These are phyloP conservation scores for Aspergillus candidus DNA, from an alignment of 2,329 filamentous ascomycete genomes.

Conservation along the genomic window DNA sequence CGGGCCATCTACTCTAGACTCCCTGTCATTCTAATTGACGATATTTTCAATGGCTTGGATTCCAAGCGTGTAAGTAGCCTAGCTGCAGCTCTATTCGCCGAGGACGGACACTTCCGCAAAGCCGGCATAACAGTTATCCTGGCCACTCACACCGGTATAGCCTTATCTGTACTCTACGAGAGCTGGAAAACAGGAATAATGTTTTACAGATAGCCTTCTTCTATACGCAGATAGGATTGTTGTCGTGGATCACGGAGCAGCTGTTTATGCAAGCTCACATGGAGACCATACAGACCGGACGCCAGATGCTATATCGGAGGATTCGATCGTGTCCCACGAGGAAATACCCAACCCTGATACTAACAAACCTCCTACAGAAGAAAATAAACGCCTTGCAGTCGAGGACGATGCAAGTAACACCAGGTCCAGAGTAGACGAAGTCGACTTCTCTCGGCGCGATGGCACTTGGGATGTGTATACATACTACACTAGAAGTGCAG, in stretches of 20 bases:
- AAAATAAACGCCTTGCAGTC: no score
- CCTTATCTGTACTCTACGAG: background rate
- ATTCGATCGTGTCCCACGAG: no score
- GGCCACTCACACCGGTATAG: slow-evolving; percentile 17
- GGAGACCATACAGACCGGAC: background rate
- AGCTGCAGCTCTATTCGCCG: slow-evolving; percentile 36
- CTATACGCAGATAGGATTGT: slow-evolving; percentile 4
- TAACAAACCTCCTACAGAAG: no score
- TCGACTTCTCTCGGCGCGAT: background rate
- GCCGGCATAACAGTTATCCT: slow-evolving; percentile 28
- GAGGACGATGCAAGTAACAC: no score
- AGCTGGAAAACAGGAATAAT: no score
- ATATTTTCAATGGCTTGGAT: slow-evolving; percentile 43
- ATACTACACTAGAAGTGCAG: slow-evolving; percentile 7
- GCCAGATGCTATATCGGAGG: background rate
- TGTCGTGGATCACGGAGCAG: slow-evolving; percentile 2
- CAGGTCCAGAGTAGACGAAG: background rate
- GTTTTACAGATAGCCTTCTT: slow-evolving; percentile 3
- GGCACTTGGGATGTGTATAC: slow-evolving; percentile 11
- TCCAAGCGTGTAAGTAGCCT: slow-evolving; percentile 36
- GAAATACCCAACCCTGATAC: no score
- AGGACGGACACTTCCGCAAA: slow-evolving; percentile 33
- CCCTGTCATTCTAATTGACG: slow-evolving; percentile 41
- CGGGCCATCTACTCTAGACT: slow-evolving; percentile 41
- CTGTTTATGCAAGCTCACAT: background rate